Evolutionary conservation across 805 yeast genomes (phyloP), one percentile per base, ranked within the genome.

Genomic region (Kazachstania psychrophila): DNA sequence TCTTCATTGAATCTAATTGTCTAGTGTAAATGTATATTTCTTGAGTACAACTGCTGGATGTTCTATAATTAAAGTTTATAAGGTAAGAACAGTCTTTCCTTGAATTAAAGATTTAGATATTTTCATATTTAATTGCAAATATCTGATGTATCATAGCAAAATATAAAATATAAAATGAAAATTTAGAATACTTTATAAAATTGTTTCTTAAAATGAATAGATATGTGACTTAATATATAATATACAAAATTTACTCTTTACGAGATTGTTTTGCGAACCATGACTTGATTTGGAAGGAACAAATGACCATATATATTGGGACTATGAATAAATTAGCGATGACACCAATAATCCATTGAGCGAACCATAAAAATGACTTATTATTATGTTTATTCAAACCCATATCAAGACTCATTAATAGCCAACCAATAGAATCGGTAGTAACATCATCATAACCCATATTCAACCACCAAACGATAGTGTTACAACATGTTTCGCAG

Each of bases 361-460:
- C 44, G 2, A 75, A 38, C 47, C 77, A 72, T 58, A 73, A 69
- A 31, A 65, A 65, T 22, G 92, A 64, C 17, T 40, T 47, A 38
- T 51, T 53, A 31, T 46, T 43, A 29, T 57, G 58, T 7, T 94
- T 94, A 38, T 77, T 66, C 33, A 75, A 65, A 2, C 95, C 94
- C 42, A 85, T 63, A 49, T 72, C 72, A 18, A 79, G 65, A 31
- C 77, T 65, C 47, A 77, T 76, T 28, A 92, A 62, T 1, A 84
- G 59, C 89, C 94, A 87, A 5, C 95, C 95, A 26, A 87, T 72
- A 13, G 73, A 61, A 58, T 92, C 98, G 0, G 96, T 89, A 34
- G 77, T 77, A 8, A 88, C 67, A 34, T 80, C 76, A 39, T 80
- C 79, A 37, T 77, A 70, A 1, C 96, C 96, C 13, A 60, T 54